Conservation (phyloP, 768 basidiomycete species). For the Coprinellus aureogranulatus region DNA sequence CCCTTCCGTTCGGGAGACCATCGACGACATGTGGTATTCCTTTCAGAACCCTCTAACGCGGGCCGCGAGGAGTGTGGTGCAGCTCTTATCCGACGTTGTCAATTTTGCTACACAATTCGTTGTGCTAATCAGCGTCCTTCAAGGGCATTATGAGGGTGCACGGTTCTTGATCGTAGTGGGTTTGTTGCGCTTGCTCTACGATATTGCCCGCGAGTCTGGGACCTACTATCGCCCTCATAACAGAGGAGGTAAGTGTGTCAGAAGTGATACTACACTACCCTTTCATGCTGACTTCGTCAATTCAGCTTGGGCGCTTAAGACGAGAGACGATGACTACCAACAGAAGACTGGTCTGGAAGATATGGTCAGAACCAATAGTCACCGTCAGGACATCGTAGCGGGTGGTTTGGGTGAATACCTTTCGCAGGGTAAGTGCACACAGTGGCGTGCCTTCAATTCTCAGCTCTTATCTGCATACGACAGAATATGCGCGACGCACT, state of each 20-base stretch:
- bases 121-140: not conserved
- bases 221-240: no score
- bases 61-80: constrained; percentile 44
- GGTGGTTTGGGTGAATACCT: constrained; percentile 57
- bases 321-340: constrained; percentile 57
- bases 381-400: constrained; percentile 75
- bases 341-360: constrained; percentile 64
- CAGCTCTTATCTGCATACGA: not conserved
- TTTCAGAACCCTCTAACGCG: no score
- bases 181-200: not conserved
- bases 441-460: not conserved
- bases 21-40: no score
- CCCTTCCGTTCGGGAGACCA: no score
- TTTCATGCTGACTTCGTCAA: no score
- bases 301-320: constrained; percentile 70
- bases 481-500: not conserved
- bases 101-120: not conserved
- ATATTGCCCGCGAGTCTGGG: no score
- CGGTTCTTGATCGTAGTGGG: not conserved
- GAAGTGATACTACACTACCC: no score
- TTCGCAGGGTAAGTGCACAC: constrained; percentile 41
- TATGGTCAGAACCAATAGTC: constrained; percentile 47
- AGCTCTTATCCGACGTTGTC: constrained; percentile 37
- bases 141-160: not conserved
- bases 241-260: no score